phyloP scores from a whole-genome alignment of 2,329 filamentous ascomycete species.

The Neophaeococcomyces aloes region DNA sequence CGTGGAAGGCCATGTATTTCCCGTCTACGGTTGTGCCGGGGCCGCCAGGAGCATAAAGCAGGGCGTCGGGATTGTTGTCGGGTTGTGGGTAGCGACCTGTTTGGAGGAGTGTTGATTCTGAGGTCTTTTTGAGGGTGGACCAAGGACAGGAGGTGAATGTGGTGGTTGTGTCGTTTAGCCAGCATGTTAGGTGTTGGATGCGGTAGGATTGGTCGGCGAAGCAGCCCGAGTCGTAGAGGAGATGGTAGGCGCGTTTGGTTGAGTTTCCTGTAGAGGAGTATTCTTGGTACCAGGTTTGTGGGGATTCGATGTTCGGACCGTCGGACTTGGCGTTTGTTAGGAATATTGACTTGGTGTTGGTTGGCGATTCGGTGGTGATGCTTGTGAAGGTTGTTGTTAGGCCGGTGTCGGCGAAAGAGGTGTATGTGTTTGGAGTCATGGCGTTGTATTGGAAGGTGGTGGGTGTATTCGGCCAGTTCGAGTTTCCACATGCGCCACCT shows the following conservation, averaged over 20 bases:
- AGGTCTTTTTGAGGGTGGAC: conserved; percentile 2
- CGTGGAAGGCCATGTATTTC: conserved; percentile 13
- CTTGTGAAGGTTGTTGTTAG: background rate
- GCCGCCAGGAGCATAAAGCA: conserved; percentile 13
- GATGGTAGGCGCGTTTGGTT: conserved; percentile 10
- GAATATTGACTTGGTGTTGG: background rate
- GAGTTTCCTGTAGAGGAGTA: background rate
- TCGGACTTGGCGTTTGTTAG: conserved; percentile 4
- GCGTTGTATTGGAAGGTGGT: conserved; percentile 13
- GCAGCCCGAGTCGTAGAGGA: conserved; percentile 15
- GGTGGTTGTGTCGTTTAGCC: conserved; percentile 10
- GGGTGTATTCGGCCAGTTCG: conserved; percentile 27
- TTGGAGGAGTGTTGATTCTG: conserved; percentile 11
- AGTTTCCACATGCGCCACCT: conserved; percentile 27
- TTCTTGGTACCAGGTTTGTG: conserved; percentile 7
- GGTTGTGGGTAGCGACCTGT: conserved; percentile 9
- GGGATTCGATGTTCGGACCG: conserved; percentile 13
- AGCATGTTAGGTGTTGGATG: conserved; percentile 12
- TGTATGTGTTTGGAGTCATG: conserved; percentile 26
- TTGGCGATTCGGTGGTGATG: too few relatives aligned
- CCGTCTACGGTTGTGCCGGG: conserved; percentile 13
- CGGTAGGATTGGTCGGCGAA: conserved; percentile 12
- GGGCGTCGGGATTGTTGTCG: conserved; percentile 3
- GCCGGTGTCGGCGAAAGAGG: conserved; percentile 9
- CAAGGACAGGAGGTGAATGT: conserved; percentile 9